phyloP scores from a whole-genome alignment of 1,284 basidiomycete species.

The Ustilago cynodontis region DNA sequence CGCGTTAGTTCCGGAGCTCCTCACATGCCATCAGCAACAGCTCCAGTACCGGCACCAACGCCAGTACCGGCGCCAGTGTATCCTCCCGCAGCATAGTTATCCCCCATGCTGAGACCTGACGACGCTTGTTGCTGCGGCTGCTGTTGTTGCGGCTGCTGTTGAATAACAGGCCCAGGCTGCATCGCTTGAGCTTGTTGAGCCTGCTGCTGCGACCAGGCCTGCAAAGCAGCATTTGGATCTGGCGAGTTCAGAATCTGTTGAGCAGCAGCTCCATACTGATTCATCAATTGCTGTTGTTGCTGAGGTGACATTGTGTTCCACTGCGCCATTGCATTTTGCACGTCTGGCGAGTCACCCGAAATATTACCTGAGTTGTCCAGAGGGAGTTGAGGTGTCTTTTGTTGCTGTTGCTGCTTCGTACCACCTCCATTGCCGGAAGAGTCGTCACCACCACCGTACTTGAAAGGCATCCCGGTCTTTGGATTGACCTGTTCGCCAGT shows the following conservation, averaged over 20 bases:
- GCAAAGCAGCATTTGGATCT: constrained; percentile 31
- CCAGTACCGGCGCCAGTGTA: constrained; percentile 2
- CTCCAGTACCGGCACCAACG: neutral
- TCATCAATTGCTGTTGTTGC: constrained; percentile 39
- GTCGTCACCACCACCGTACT: constrained; percentile 12
- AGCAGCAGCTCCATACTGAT: constrained; percentile 24
- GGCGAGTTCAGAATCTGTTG: constrained; percentile 35
- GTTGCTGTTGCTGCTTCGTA: neutral
- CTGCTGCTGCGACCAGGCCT: constrained; percentile 21
- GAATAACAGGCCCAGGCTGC: constrained; percentile 3
- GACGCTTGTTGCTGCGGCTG: constrained; percentile 4
- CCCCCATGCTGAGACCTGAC: neutral
- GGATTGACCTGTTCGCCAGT: constrained; percentile 39
- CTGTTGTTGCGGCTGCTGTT: constrained; percentile 6
- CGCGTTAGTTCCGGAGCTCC: neutral
- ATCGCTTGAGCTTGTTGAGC: neutral
- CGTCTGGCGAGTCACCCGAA: constrained; percentile 20
- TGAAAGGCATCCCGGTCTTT: constrained; percentile 40
- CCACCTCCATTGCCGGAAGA: neutral
- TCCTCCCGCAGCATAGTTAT: neutral
- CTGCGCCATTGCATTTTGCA: constrained; percentile 30
- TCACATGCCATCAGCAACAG: neutral
- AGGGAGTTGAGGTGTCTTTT: constrained; percentile 10
- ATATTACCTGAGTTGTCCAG: constrained; percentile 17
- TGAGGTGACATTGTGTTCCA: constrained; percentile 38